These are phyloP conservation scores for Wallacemonas sp. DNA, from an alignment of 208 protist genomes.

Conservation along the genomic window DNA sequence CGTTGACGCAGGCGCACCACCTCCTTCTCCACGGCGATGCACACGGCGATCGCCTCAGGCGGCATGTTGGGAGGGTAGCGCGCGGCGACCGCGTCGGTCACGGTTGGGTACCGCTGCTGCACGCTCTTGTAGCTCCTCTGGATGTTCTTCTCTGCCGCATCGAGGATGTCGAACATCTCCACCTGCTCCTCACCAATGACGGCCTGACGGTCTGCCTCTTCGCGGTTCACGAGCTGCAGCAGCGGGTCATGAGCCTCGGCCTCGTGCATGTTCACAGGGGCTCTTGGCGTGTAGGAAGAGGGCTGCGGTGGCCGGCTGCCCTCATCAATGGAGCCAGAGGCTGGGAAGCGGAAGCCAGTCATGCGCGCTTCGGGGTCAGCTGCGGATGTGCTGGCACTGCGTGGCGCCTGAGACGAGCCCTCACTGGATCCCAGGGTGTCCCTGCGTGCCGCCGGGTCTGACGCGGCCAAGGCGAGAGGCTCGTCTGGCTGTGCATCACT, in stretches of 20 bases:
- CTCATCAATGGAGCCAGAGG: constrained; percentile 1
- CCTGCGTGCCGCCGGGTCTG: no score
- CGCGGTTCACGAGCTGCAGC: background rate
- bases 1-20: constrained; percentile 13
- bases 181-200: constrained; percentile 12
- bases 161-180: background rate
- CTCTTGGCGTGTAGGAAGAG: background rate
- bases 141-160: background rate
- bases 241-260: constrained; percentile 7
- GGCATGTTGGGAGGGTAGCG: constrained; percentile 15
- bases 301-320: background rate
- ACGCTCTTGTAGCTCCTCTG: constrained; percentile 1
- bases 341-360: background rate
- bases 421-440: background rate
- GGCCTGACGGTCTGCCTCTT: background rate
- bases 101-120: background rate
- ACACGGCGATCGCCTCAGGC: constrained; percentile 8
- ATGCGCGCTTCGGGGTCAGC: background rate
- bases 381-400: background rate
- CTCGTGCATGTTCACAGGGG: background rate
- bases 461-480: no score
- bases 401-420: background rate
- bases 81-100: constrained; percentile 9
- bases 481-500: no score
- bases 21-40: constrained; percentile 20